These are phyloP conservation scores for Apiospora phragmitis DNA, from an alignment of 2,329 filamentous ascomycete species.

Conservation along the genomic window DNA sequence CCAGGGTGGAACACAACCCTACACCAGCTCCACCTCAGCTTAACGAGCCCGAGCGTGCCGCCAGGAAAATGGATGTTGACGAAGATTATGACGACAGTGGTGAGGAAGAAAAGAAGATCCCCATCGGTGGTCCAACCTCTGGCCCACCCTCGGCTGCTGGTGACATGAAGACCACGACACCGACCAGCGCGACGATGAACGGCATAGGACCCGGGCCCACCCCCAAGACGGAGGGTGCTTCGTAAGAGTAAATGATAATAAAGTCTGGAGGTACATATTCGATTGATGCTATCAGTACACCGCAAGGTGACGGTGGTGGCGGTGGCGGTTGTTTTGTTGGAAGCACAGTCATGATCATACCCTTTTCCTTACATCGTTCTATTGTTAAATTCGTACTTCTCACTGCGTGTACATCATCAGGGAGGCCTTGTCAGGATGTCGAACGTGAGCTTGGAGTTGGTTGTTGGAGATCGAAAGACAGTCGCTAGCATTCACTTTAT, in stretches of 20 bases:
- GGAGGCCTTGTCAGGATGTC: slow-evolving; percentile 14
- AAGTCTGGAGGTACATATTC: slow-evolving; percentile 1
- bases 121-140: slow-evolving; percentile 42
- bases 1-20: slow-evolving; percentile 47
- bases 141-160: slow-evolving; percentile 48
- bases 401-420: slow-evolving; percentile 18
- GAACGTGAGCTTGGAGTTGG: slow-evolving; percentile 13
- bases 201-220: slow-evolving; percentile 35
- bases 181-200: slow-evolving; percentile 10
- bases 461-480: slow-evolving; percentile 20
- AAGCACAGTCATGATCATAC: slow-evolving; percentile 10
- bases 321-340: background rate
- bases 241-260: slow-evolving; percentile 16
- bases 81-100: slow-evolving; percentile 96
- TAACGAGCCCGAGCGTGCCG: slow-evolving; percentile 78
- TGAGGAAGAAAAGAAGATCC: slow-evolving; percentile 75
- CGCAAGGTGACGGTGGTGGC: background rate
- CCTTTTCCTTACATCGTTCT: slow-evolving; percentile 9
- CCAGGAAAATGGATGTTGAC: slow-evolving; percentile 94
- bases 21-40: slow-evolving; percentile 48
- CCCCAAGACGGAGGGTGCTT: slow-evolving; percentile 47
- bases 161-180: slow-evolving; percentile 50
- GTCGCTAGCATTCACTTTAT: slow-evolving; percentile 17
- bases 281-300: slow-evolving; percentile 1
- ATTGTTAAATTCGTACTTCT: background rate